Conservation (phyloP, 1,139 yeast genomes). For the Lodderomyces oxycetoniae region DNA sequence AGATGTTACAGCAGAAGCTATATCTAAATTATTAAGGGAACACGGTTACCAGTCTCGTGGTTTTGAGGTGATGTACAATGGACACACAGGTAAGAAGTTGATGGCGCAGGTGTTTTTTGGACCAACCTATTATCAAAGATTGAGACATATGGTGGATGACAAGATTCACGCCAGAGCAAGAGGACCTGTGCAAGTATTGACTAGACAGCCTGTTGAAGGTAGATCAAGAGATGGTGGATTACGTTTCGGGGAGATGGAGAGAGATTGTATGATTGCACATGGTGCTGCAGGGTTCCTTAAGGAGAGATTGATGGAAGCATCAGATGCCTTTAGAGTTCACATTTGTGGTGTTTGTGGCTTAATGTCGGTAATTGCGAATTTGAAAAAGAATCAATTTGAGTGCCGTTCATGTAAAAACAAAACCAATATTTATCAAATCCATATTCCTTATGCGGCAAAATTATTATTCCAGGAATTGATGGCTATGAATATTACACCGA, state of each 20-base stretch:
- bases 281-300: conserved; percentile 98
- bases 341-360: conserved; percentile 97
- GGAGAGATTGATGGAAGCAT: conserved; percentile 97
- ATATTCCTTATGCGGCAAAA: conserved; percentile 96
- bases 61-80: conserved; percentile 96
- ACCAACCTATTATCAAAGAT: conserved; percentile 96
- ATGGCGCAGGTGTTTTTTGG: conserved; percentile 99
- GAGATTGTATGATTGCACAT: conserved; percentile 99
- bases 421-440: conserved; percentile 95
- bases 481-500: conserved; percentile 96
- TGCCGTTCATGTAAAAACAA: conserved; percentile 98
- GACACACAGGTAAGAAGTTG: conserved; percentile 95
- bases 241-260: conserved; percentile 99
- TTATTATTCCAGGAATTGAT: conserved; percentile 93
- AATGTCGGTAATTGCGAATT: conserved; percentile 95
- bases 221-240: conserved; percentile 99
- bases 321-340: conserved; percentile 97
- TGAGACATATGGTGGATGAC: conserved; percentile 99
- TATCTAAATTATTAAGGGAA: conserved; percentile 83
- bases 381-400: conserved; percentile 95
- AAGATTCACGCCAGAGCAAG: conserved; percentile 99
- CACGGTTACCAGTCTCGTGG: conserved; percentile 98
- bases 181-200: conserved; percentile 97
- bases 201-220: conserved; percentile 99
- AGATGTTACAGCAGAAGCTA: conserved; percentile 95